Percentiles rank a stretch among this genome's conserved stretches.
These are phyloP conservation scores for Paxillus involutus DNA, from an alignment of 768 basidiomycete genomes.

Conservation along the genomic window DNA sequence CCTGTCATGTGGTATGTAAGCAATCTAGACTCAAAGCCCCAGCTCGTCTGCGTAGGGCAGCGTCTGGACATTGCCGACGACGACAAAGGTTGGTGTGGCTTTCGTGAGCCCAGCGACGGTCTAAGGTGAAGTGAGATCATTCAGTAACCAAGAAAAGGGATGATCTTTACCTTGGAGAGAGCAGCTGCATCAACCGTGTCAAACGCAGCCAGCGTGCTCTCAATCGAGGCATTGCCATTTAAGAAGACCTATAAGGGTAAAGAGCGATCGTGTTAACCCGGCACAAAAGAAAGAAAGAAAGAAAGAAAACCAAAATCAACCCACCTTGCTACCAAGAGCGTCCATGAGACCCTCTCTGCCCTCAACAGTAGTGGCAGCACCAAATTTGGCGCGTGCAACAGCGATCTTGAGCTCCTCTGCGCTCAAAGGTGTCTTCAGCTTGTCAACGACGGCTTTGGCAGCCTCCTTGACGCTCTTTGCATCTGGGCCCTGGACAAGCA, in stretches of 20 bases:
- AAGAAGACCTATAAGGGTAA: slow-evolving; percentile 55
- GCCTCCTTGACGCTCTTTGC: slow-evolving; percentile 64
- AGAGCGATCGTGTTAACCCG: neutral
- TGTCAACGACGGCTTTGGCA: slow-evolving; percentile 65
- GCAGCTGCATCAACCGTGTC: slow-evolving; percentile 66
- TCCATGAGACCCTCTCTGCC: slow-evolving; percentile 64
- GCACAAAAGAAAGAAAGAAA: slow-evolving; percentile 5
- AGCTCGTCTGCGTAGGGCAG: slow-evolving; percentile 87
- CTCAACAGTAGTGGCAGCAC: slow-evolving; percentile 69
- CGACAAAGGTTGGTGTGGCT: slow-evolving; percentile 83
- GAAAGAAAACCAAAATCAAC: slow-evolving; percentile 12
- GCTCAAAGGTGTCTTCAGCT: slow-evolving; percentile 57
- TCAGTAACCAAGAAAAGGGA: neutral
- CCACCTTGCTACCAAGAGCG: slow-evolving; percentile 64
- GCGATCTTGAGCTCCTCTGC: slow-evolving; percentile 78
- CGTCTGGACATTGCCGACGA: slow-evolving; percentile 71
- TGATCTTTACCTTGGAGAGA: slow-evolving; percentile 61
- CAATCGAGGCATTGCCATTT: slow-evolving; percentile 53
- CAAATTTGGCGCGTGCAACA: slow-evolving; percentile 86
- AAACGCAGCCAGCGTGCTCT: slow-evolving; percentile 62
- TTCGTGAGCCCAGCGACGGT: slow-evolving; percentile 65
- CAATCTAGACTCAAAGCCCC: slow-evolving; percentile 52
- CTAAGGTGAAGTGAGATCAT: slow-evolving; percentile 24
- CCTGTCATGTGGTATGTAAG: neutral
- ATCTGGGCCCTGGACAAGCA: slow-evolving; percentile 73